Conservation (phyloP, 2,329 filamentous ascomycete genomes). For the Colletotrichum caudatum region DNA sequence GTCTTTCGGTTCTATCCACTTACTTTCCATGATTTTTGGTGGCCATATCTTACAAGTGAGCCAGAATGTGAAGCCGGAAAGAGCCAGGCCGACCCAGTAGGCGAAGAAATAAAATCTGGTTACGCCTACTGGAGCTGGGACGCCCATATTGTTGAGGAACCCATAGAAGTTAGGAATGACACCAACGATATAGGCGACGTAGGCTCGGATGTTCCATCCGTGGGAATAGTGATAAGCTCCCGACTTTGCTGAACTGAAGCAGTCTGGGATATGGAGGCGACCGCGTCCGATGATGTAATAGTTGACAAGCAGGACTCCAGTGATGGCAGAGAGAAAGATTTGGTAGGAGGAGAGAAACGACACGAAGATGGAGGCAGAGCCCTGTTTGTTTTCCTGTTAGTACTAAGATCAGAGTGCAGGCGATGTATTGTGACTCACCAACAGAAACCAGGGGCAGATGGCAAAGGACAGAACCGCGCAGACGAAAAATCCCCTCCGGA, state of each 20-base stretch:
- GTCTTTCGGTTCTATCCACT: slow-evolving; percentile 43
- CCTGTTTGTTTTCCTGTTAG: slow-evolving; percentile 47
- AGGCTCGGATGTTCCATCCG: slow-evolving; percentile 37
- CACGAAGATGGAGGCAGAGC: slow-evolving; percentile 53
- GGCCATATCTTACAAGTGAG: slow-evolving; percentile 42
- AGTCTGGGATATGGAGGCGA: slow-evolving; percentile 53
- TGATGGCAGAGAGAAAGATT: slow-evolving; percentile 55
- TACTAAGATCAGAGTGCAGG: slow-evolving; percentile 54
- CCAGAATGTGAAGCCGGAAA: slow-evolving; percentile 50
- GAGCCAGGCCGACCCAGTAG: slow-evolving; percentile 64
- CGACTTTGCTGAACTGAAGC: slow-evolving; percentile 30
- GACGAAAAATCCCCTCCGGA: slow-evolving; percentile 54
- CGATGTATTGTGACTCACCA: slow-evolving; percentile 51
- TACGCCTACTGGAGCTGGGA: slow-evolving; percentile 50
- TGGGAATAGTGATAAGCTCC: slow-evolving; percentile 35
- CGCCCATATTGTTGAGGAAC: slow-evolving; percentile 56
- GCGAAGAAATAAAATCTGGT: slow-evolving; percentile 67
- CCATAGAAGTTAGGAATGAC: slow-evolving; percentile 57
- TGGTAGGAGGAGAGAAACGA: slow-evolving; percentile 53
- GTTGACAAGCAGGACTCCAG: slow-evolving; percentile 54
- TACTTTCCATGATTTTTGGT: slow-evolving; percentile 35
- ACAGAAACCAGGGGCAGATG: slow-evolving; percentile 55
- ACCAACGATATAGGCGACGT: slow-evolving; percentile 48
- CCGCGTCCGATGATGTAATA: slow-evolving; percentile 51
- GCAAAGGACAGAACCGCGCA: slow-evolving; percentile 52